phyloP scores from a whole-genome alignment of 140 eudicot genomes.

The Stevia rebaudiana region DNA sequence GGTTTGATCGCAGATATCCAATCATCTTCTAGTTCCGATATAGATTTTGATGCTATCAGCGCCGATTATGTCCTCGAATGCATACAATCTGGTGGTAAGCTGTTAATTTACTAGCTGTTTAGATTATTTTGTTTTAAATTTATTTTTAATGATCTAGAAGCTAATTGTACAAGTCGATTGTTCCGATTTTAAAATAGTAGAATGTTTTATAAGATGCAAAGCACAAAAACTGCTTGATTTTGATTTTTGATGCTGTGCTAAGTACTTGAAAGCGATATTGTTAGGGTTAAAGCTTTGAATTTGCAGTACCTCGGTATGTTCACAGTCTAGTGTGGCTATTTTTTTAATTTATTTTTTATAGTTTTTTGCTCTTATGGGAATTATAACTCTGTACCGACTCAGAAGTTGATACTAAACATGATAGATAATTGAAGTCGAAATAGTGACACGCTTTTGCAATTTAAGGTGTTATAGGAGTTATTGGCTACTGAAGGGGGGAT shows the following conservation, averaged over 20 bases:
- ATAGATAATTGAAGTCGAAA: neutral
- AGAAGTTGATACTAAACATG: conserved; percentile 5
- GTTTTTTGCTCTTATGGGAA: neutral
- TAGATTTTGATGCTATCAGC: conserved; percentile 60
- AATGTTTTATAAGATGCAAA: neutral
- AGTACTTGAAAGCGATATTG: neutral
- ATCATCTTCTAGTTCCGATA: conserved; percentile 33
- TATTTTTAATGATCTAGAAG: neutral
- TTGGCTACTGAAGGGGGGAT: neutral
- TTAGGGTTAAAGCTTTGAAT: neutral
- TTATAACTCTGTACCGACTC: neutral
- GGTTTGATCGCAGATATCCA: conserved; percentile 54
- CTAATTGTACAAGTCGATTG: neutral
- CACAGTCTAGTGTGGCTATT: neutral
- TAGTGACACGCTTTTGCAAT: neutral
- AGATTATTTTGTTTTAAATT: neutral
- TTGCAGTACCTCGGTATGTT: neutral
- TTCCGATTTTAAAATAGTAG: neutral
- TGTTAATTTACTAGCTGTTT: neutral
- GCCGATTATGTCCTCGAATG: conserved; percentile 56
- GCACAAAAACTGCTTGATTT: neutral
- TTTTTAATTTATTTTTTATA: no score
- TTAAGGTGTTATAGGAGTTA: neutral
- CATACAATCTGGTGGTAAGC: conserved; percentile 44
- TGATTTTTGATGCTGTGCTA: conserved; percentile 1